phyloP scores from a whole-genome alignment of 768 basidiomycete species.

The Hemileccinum rubropunctum region DNA sequence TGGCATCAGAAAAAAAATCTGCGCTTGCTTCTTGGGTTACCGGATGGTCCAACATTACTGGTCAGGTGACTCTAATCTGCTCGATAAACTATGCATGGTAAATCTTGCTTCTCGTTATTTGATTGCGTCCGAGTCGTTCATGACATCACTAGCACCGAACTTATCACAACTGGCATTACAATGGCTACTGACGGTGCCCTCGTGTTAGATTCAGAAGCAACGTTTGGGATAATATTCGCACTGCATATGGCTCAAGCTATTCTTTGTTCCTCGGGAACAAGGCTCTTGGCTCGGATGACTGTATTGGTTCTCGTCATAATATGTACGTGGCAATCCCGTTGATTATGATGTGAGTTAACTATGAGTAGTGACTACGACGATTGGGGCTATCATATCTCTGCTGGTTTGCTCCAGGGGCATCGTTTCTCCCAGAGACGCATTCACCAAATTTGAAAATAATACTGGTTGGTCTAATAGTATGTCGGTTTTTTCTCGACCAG shows the following conservation, averaged over 20 bases:
- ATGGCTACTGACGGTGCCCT: conserved; percentile 23
- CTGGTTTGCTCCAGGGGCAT: conserved; percentile 16
- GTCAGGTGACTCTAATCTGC: conserved; percentile 26
- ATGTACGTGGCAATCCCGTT: conserved; percentile 5
- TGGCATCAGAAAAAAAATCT: conserved; percentile 22
- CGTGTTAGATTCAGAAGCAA: conserved; percentile 18
- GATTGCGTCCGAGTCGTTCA: not conserved
- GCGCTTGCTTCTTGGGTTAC: conserved; percentile 29
- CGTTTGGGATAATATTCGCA: conserved; percentile 19
- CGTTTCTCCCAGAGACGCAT: conserved; percentile 16
- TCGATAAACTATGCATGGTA: conserved; percentile 25
- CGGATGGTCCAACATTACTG: conserved; percentile 28
- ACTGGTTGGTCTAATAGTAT: conserved; percentile 22
- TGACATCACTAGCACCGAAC: conserved; percentile 11
- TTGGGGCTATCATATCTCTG: conserved; percentile 15
- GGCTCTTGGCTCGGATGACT: conserved; percentile 22
- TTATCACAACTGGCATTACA: conserved; percentile 18
- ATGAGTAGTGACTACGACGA: conserved; percentile 17
- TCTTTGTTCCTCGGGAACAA: conserved; percentile 22
- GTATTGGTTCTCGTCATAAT: conserved; percentile 14
- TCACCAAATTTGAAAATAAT: conserved; percentile 27
- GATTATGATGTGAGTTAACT: not conserved
- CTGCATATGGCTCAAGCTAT: conserved; percentile 19
- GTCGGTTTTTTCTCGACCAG: not conserved
- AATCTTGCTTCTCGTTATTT: not conserved